Conservation (phyloP, 345 rosid genomes). For the Physaria fendleri region DNA sequence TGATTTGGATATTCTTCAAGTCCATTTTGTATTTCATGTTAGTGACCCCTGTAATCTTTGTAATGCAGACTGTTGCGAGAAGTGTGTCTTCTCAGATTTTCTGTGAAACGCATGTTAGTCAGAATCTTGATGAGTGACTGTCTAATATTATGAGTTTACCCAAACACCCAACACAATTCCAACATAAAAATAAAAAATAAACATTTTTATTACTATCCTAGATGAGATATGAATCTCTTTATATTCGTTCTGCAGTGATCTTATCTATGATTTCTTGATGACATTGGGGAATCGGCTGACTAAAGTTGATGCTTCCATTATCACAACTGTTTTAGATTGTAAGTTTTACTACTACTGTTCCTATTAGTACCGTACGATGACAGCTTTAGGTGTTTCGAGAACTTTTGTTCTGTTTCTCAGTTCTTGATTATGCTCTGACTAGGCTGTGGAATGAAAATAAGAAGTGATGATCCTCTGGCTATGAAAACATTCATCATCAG, state of each 20-base stretch:
- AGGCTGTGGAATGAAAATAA: constrained; percentile 97
- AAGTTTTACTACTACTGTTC: constrained; percentile 20
- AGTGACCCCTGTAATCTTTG: too few species aligned
- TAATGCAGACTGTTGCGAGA: too few species aligned
- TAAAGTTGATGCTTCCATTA: constrained; percentile 74
- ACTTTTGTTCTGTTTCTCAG: not conserved
- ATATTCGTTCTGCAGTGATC: constrained; percentile 53
- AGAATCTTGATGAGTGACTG: not conserved
- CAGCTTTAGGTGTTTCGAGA: not conserved
- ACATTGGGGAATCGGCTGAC: constrained; percentile 60
- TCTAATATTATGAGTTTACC: not conserved
- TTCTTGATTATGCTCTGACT: constrained; percentile 12
- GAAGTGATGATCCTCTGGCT: constrained; percentile 79
- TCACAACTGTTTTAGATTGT: constrained; percentile 77
- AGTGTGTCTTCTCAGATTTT: too few species aligned
- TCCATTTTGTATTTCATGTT: not conserved
- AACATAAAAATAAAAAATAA: not conserved
- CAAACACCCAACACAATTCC: not conserved
- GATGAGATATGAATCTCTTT: not conserved
- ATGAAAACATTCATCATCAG: constrained; percentile 76
- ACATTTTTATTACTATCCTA: not conserved
- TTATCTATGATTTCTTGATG: constrained; percentile 76
- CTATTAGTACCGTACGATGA: not conserved
- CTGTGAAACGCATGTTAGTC: not conserved
- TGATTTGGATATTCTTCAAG: not conserved